These are phyloP conservation scores for Coemansia sp. DNA, from an alignment of 192 early-diverging fungal genomes.

Conservation along the genomic window DNA sequence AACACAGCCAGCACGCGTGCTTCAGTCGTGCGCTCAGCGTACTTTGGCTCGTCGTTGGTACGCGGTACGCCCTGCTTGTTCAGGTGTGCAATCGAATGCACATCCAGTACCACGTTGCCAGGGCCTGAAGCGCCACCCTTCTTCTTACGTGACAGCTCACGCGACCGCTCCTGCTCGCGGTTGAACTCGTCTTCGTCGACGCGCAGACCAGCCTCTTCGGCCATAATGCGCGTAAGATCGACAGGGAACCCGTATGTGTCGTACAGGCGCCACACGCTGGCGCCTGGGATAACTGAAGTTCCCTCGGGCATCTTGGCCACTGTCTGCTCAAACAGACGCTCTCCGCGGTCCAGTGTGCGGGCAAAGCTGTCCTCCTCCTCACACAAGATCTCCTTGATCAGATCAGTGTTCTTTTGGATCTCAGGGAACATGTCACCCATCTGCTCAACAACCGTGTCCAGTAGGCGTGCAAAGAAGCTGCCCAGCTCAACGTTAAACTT, in stretches of 20 bases:
- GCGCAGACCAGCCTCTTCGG: conserved; percentile 87
- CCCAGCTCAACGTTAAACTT: conserved; percentile 89
- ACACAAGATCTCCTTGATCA: conserved; percentile 92
- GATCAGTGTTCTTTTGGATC: conserved; percentile 68
- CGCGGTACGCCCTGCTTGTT: conserved; percentile 73
- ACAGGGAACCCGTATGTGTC: conserved; percentile 99
- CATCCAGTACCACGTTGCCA: conserved; percentile 77
- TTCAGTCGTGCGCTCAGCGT: conserved; percentile 66
- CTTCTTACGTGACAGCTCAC: conserved; percentile 68
- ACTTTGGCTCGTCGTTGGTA: conserved; percentile 88
- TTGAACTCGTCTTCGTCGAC: conserved; percentile 86
- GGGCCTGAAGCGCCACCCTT: conserved; percentile 56
- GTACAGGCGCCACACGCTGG: conserved; percentile 95
- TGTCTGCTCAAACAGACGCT: conserved; percentile 86
- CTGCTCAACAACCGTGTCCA: conserved; percentile 85
- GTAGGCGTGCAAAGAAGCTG: conserved; percentile 88
- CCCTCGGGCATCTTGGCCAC: conserved; percentile 57
- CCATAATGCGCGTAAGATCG: conserved; percentile 96
- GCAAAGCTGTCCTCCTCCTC: conserved; percentile 96
- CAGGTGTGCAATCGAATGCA: conserved; percentile 86
- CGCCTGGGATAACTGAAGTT: conserved; percentile 68
- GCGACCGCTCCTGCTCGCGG: conserved; percentile 73
- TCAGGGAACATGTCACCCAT: conserved; percentile 96
- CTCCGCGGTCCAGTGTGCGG: conserved; percentile 95
- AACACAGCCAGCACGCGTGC: conserved; percentile 82